A percentile compares a stretch with the other conserved stretches of the same genome.
Conservation (phyloP, 179 eudicot genomes). For the Monotropa hypopitys region DNA sequence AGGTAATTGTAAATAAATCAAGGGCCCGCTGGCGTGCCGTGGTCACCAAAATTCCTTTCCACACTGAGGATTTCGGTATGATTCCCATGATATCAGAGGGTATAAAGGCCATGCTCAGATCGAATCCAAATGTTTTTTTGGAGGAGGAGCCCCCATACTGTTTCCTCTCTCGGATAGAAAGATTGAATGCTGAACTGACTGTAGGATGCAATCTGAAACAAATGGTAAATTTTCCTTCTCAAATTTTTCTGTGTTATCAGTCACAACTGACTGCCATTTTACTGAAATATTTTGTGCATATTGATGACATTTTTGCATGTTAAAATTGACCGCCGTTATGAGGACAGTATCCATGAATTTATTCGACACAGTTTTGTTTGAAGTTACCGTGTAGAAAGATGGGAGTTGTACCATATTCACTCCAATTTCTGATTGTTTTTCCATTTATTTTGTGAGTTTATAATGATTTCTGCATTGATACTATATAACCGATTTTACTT, state of each 20-base stretch:
- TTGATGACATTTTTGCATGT: background rate
- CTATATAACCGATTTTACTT: background rate
- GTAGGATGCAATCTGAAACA: slow-evolving; percentile 19
- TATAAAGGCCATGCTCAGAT: slow-evolving; percentile 59
- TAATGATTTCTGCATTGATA: background rate
- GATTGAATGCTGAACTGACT: slow-evolving; percentile 53
- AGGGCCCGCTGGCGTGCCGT: slow-evolving; percentile 55
- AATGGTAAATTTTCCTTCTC: slow-evolving; percentile 37
- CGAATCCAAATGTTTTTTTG: slow-evolving; percentile 65
- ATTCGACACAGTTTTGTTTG: background rate
- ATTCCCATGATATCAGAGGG: slow-evolving; percentile 60
- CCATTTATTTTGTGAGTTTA: background rate
- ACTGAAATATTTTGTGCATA: background rate
- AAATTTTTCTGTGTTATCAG: background rate
- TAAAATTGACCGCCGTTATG: background rate
- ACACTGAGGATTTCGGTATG: slow-evolving; percentile 43
- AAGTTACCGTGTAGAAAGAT: background rate
- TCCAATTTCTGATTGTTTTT: background rate
- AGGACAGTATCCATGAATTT: background rate
- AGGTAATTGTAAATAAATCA: slow-evolving; percentile 91
- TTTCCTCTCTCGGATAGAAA: slow-evolving; percentile 59
- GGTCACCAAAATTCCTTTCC: slow-evolving; percentile 53
- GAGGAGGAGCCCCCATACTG: slow-evolving; percentile 82
- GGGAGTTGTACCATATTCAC: background rate
- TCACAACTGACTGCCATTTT: background rate